A percentile compares a stretch with the other conserved stretches of the same genome.
These are phyloP conservation scores for Magnolia changhungtana DNA, from an alignment of 164 flowering plant genomes.

Conservation along the genomic window DNA sequence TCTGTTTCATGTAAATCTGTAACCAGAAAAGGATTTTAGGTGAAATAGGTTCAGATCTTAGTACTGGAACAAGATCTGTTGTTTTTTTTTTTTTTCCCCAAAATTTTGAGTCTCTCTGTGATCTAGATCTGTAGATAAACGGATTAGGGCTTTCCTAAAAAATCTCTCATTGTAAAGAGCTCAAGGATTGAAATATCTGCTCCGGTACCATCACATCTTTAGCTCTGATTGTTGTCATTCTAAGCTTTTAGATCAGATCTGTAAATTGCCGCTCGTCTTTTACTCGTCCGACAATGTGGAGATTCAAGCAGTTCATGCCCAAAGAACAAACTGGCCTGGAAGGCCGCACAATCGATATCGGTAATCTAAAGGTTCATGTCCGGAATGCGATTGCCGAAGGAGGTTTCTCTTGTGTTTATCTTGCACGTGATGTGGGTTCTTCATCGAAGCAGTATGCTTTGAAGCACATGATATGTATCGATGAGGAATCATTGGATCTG, in stretches of 20 bases:
- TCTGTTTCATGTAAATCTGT: no score
- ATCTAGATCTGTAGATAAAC: no score
- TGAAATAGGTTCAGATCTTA: no score
- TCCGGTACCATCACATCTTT: no score
- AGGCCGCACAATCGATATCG: slow-evolving; percentile 78
- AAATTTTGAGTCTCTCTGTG: no score
- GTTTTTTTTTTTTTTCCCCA: no score
- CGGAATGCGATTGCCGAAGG: slow-evolving; percentile 85
- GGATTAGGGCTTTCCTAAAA: no score
- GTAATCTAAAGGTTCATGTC: slow-evolving; percentile 70
- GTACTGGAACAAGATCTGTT: no score
- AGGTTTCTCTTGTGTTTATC: slow-evolving; percentile 94
- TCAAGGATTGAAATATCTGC: no score
- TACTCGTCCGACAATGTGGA: slow-evolving; percentile 64
- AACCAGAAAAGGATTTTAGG: no score
- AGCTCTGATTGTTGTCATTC: no score
- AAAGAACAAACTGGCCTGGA: slow-evolving; percentile 88
- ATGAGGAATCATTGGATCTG: slow-evolving; percentile 72
- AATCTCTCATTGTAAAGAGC: no score
- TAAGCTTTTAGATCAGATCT: not conserved
- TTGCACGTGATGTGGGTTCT: slow-evolving; percentile 68
- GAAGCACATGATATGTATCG: slow-evolving; percentile 92
- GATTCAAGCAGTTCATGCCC: slow-evolving; percentile 74
- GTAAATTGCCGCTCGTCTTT: not conserved
- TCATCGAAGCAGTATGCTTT: slow-evolving; percentile 85